These are phyloP conservation scores for Tremellales sp. DNA, from an alignment of 1,284 basidiomycete genomes.

Conservation along the genomic window DNA sequence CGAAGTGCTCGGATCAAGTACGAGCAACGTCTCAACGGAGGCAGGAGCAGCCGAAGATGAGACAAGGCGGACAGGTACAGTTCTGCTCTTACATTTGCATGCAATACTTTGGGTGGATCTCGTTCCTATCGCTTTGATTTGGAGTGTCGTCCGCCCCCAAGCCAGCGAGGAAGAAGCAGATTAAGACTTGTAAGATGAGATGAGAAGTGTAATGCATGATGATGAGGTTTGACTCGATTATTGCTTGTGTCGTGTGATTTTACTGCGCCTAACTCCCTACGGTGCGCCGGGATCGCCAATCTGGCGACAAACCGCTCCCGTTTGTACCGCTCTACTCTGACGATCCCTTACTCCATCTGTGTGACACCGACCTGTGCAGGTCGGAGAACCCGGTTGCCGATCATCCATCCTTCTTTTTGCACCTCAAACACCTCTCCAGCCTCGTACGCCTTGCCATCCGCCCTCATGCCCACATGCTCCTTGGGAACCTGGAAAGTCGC, in stretches of 20 bases:
- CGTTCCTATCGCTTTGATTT: too few relatives aligned
- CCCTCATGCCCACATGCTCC: constrained; percentile 61
- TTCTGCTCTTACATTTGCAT: not conserved
- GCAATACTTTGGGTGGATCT: not conserved
- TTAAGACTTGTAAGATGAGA: too few relatives aligned
- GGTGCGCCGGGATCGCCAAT: too few relatives aligned
- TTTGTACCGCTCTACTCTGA: too few relatives aligned
- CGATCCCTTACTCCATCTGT: constrained; percentile 40
- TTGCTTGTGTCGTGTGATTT: not conserved
- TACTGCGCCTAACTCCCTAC: too few relatives aligned
- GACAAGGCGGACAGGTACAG: not conserved
- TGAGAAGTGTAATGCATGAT: not conserved
- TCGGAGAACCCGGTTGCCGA: constrained; percentile 85
- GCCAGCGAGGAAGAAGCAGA: too few relatives aligned
- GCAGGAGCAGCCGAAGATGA: constrained; percentile 11
- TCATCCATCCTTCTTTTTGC: constrained; percentile 85
- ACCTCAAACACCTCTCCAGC: constrained; percentile 88
- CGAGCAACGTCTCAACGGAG: constrained; percentile 19
- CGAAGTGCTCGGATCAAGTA: constrained; percentile 29
- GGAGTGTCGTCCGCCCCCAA: too few relatives aligned
- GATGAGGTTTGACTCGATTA: not conserved
- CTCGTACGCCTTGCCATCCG: constrained; percentile 48
- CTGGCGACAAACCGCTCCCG: too few relatives aligned
- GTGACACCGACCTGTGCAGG: constrained; percentile 97
- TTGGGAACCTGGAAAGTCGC: constrained; percentile 88